Base-by-base conservation (phyloP, 768 basidiomycete species). In the Lentinula guzmanii region DNA sequence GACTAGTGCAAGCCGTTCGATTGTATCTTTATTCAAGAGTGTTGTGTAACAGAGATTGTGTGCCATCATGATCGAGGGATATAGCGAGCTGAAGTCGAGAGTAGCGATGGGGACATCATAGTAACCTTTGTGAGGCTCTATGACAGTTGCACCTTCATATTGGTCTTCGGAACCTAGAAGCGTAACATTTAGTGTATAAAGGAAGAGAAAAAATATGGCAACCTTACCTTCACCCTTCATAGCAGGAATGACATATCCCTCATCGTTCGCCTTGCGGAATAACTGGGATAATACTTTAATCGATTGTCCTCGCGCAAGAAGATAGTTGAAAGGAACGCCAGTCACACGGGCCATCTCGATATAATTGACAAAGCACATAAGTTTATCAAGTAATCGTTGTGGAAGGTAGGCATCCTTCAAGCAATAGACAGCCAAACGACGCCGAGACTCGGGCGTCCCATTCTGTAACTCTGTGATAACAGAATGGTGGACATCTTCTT, bases 31-130 rank as follows among this genome's bases (percentile, higher is more conserved):
- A 64, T 97, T 92, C 41, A 98, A 72, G n/a, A 98, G 79, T 0
- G 97, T 98, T 0, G 97, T 98, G 70, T 98, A 99, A 72, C 97
- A 99, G 0, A 99, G 77, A 70, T 99, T 99, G 74, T 99, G 97
- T 2, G 96, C 97, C 95, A 98, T 98, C 97, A 99, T 99, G 75
- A 99, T 98, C 0, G 97, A 98, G 3, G 97, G 97, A 74, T 99
- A 99, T 63, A 99, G 81, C 1, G 95, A 98, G 62, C 93, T 95
- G 76, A 99, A 99, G 82, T 99, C 97, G 52, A 99, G 84, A 0
- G 97, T 98, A 11, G 97, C 95, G 68, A 99, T 98, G 1, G 97
- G 97, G 0, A 87, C 84, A 70, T 97, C 93, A 70, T 98, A 99
- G 74, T 94, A 99, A 0, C 96, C 97, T 69, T 89, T 94, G 72